Conservation (phyloP, 2,329 filamentous ascomycete species). For the Xylaria sp. region DNA sequence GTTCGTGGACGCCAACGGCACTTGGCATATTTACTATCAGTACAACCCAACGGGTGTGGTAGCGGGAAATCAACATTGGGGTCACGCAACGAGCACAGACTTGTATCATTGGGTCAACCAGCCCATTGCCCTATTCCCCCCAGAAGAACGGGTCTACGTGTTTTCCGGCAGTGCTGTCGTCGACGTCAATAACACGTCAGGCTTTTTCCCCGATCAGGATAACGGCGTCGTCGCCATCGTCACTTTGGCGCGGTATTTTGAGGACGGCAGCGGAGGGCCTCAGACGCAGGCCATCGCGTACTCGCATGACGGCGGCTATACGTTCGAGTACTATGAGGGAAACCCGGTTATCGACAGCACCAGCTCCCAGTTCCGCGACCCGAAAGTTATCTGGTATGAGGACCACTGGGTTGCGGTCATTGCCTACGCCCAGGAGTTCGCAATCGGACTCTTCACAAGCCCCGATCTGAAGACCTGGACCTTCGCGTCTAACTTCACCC, state of each 20-base stretch:
- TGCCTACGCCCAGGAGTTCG: constrained; percentile 59
- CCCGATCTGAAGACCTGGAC: constrained; percentile 64
- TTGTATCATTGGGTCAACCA: constrained; percentile 70
- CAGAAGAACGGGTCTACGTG: constrained; percentile 50
- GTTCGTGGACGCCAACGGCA: constrained; percentile 61
- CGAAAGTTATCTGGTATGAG: constrained; percentile 66
- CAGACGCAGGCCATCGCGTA: constrained; percentile 67
- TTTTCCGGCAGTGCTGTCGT: constrained; percentile 63
- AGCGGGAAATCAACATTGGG: constrained; percentile 60
- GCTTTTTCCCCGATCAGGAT: constrained; percentile 66
- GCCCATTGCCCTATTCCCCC: constrained; percentile 63
- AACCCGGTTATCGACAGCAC: constrained; percentile 66
- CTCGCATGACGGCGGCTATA: constrained; percentile 65
- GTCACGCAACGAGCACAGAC: constrained; percentile 66
- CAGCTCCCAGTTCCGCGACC: constrained; percentile 66
- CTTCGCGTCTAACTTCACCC: constrained; percentile 62
- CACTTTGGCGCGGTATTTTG: constrained; percentile 45
- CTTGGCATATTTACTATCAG: constrained; percentile 71
- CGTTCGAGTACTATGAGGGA: constrained; percentile 61
- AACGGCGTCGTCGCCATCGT: constrained; percentile 68
- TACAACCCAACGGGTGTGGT: constrained; percentile 39
- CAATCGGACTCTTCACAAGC: constrained; percentile 66
- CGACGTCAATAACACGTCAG: constrained; percentile 68
- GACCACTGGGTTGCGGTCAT: constrained; percentile 64
- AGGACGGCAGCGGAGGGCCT: constrained; percentile 44